phyloP scores from a whole-genome alignment of 129 eudicot genomes.

The Saussurea involucrata region DNA sequence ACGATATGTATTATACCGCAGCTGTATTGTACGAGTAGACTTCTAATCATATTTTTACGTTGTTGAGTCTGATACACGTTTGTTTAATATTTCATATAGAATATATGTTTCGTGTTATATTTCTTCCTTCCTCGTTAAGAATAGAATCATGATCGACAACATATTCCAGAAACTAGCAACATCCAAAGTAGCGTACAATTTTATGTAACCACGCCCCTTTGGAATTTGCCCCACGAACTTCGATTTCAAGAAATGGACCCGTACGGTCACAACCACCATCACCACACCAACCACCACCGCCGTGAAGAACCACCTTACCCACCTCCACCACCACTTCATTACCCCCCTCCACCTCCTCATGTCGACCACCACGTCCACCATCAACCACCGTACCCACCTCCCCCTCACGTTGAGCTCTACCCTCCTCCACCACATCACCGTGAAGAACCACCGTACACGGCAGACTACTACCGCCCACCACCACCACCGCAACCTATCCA shows the following conservation, averaged over 20 bases:
- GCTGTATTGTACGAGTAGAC: too few relatives aligned
- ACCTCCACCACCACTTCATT: slow-evolving; percentile 8
- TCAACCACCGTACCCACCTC: slow-evolving; percentile 12
- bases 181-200: background rate
- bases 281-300: slow-evolving; percentile 11
- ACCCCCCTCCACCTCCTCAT: slow-evolving; percentile 10
- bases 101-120: background rate
- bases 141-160: background rate
- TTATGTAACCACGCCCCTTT: background rate
- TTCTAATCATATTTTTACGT: too few relatives aligned
- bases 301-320: slow-evolving; percentile 8
- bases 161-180: background rate
- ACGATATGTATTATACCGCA: too few relatives aligned
- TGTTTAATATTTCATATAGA: background rate
- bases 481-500: slow-evolving; percentile 15
- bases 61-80: background rate
- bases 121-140: background rate
- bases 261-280: slow-evolving; percentile 13
- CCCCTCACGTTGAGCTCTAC: background rate
- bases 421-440: slow-evolving; percentile 3
- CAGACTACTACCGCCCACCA: slow-evolving; percentile 3
- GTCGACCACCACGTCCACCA: slow-evolving; percentile 12
- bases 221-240: background rate
- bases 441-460: slow-evolving; percentile 10
- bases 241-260: slow-evolving; percentile 13